A percentile compares a stretch with the other conserved stretches of the same genome.
Conservation (phyloP, 78 protist genomes). For the Dictyostelium brefeldianum region DNA sequence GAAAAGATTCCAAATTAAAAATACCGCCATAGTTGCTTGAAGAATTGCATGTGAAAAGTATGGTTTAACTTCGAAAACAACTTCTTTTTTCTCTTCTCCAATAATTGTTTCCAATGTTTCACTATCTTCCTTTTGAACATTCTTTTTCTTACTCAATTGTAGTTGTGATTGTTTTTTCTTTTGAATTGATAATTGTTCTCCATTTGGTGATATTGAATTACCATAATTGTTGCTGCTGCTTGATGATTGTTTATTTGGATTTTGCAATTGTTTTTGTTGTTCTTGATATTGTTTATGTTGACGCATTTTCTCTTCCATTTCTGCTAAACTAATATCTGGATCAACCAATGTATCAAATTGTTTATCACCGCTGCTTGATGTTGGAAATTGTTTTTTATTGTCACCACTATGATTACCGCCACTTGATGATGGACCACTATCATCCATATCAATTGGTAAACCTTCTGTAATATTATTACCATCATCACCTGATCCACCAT, state of each 20-base stretch:
- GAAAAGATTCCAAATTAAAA: slow-evolving; percentile 67
- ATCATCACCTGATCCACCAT: slow-evolving; percentile 12
- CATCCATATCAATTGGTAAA: slow-evolving; percentile 10
- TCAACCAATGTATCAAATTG: slow-evolving; percentile 53
- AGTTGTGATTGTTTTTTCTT: slow-evolving; percentile 42
- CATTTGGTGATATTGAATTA: neutral
- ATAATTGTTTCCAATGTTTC: slow-evolving; percentile 68
- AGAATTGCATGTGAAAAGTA: slow-evolving; percentile 65
- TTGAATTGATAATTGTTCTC: neutral
- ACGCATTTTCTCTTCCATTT: slow-evolving; percentile 78
- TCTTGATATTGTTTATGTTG: slow-evolving; percentile 42
- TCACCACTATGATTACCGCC: neutral
- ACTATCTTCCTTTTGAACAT: slow-evolving; percentile 10
- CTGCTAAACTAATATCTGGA: slow-evolving; percentile 51
- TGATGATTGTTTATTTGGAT: neutral
- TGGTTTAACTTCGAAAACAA: slow-evolving; percentile 76
- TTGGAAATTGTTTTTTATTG: neutral
- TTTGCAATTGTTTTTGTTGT: neutral
- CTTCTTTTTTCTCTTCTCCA: slow-evolving; percentile 72
- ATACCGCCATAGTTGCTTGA: slow-evolving; percentile 79
- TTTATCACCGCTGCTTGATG: neutral
- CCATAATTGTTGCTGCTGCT: neutral
- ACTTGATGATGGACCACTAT: neutral
- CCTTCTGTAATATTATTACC: slow-evolving; percentile 52
- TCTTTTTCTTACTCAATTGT: slow-evolving; percentile 25